Conservation (phyloP, 2,329 filamentous ascomycete species). For the Trichoderma oligosporum region DNA sequence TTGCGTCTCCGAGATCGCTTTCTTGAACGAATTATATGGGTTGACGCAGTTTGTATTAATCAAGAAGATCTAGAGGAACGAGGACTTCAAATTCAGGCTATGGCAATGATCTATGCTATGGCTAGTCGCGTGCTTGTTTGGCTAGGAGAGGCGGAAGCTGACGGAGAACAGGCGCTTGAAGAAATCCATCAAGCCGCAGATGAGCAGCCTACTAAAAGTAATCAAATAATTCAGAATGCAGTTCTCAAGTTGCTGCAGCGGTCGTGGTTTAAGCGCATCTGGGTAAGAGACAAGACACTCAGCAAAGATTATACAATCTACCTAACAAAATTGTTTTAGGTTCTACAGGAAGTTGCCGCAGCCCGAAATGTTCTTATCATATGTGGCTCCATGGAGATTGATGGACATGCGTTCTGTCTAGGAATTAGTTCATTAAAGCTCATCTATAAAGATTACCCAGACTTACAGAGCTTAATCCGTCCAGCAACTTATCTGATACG, state of each 20-base stretch:
- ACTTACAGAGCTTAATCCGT: background rate
- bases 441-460: background rate
- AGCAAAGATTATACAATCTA: background rate
- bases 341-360: constrained; percentile 17
- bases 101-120: constrained; percentile 18
- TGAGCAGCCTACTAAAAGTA: background rate
- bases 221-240: background rate
- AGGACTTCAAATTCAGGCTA: constrained; percentile 7
- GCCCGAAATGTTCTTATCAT: constrained; percentile 8
- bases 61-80: constrained; percentile 6
- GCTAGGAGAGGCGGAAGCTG: constrained; percentile 14
- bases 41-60: background rate
- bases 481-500: constrained; percentile 1
- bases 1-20: background rate
- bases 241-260: constrained; percentile 1
- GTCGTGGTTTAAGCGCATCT: constrained; percentile 14
- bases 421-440: background rate
- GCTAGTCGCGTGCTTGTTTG: constrained; percentile 15
- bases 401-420: constrained; percentile 10
- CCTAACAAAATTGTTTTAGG: background rate
- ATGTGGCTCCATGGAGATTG: constrained; percentile 3
- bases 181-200: background rate
- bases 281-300: background rate
- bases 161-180: background rate
- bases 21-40: constrained; percentile 8